Evolutionary conservation across 371 early-diverging fungal genomes (phyloP), one percentile per base, ranked within the genome.

Genomic region (Apophysomyces elegans): DNA sequence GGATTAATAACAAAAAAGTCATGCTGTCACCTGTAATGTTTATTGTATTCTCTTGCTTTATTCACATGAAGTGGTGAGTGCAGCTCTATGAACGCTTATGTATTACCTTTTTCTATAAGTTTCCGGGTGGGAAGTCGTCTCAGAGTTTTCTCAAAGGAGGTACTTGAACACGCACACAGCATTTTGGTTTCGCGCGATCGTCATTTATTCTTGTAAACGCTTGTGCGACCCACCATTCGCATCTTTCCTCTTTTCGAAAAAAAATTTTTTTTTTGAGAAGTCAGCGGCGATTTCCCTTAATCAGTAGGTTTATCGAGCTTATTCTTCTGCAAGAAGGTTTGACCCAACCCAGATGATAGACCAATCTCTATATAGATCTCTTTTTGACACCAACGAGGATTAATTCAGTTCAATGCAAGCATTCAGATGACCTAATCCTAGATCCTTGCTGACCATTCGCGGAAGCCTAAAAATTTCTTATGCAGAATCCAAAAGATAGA

Each of bases 11-110:
- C 4, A 43, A 43, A 43, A 43, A 43, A 43, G 43, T 43, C 43
- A 43, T 45, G n/a, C 46, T 45, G 46, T 45, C 46, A 45, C 46
- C 46, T 45, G 46, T 3, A 45, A 45, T 45, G 13, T 45, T 45
- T 45, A 45, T 45, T 45, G 46, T 45, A 7, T n/a, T 45, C 16
- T 45, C 16, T 14, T 5, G 1, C 26, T 26, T 18, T 45, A 45
- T 45, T 45, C 46, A 45, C 46, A 45, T 45, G 46, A 43, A 43
- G 14, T 43, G 14, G 14, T 43, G 14, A 45, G 46, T 45, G 46
- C 46, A 45, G 46, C 32, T 26, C 32, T 26, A 26, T 26, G 32
- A 26, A 26, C 2, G 46, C 46, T 45, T 45, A n/a, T 16, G 16
- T 6, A 45, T 45, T 45, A 13, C 46, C 46, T 45, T 45, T 45